Conservation (phyloP, 2,329 filamentous ascomycete species). For the Fusarium camptoceras region DNA sequence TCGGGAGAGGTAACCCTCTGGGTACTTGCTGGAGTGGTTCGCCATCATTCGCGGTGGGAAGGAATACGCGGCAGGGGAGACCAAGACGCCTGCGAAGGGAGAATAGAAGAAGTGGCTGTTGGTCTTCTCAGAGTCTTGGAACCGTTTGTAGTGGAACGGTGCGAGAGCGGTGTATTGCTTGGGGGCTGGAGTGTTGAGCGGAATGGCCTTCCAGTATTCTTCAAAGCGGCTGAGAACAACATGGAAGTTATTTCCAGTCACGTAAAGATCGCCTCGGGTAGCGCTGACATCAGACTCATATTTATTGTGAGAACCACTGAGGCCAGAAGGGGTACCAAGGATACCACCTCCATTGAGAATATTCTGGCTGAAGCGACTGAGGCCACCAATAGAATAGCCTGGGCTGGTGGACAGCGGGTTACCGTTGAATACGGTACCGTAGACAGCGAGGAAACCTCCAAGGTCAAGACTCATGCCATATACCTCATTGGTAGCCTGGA, state of each 20-base stretch:
- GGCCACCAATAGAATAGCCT: constrained; percentile 64
- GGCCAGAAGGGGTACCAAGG: constrained; percentile 29
- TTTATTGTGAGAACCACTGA: constrained; percentile 65
- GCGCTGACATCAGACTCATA: constrained; percentile 65
- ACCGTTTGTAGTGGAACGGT: constrained; percentile 52
- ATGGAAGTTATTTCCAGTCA: constrained; percentile 60
- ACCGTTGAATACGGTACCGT: constrained; percentile 62
- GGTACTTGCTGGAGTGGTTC: constrained; percentile 10
- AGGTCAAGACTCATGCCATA: constrained; percentile 62
- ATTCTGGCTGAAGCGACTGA: constrained; percentile 53
- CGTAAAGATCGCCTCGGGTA: constrained; percentile 63
- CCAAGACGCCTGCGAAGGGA: background rate
- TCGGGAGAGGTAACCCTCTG: constrained; percentile 5
- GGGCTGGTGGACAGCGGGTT: constrained; percentile 62
- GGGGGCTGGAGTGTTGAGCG: constrained; percentile 10
- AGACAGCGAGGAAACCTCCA: constrained; percentile 55
- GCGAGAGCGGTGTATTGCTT: constrained; percentile 12
- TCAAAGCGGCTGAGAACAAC: constrained; percentile 62
- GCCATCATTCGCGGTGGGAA: constrained; percentile 19
- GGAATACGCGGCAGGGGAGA: constrained; percentile 9
- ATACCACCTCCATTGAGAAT: constrained; percentile 53
- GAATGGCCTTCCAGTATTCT: constrained; percentile 20
- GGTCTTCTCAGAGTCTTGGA: constrained; percentile 50
- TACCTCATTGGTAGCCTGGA: constrained; percentile 42
- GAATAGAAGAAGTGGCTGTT: constrained; percentile 18